These are phyloP conservation scores for Marsdenia floribunda DNA, from an alignment of 257 asterid species.

Conservation along the genomic window DNA sequence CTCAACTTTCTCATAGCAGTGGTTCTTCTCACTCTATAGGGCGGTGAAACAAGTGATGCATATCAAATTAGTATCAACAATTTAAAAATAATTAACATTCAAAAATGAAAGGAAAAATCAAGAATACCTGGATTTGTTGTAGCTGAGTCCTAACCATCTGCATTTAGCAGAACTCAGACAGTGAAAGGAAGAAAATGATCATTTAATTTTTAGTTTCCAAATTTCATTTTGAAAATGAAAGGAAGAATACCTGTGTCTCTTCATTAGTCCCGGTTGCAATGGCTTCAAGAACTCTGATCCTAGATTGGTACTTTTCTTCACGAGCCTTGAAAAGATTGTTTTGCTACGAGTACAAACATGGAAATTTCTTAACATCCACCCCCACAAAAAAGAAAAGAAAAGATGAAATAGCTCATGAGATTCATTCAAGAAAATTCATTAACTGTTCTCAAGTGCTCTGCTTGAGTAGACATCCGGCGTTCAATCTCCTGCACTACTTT, in stretches of 20 bases:
- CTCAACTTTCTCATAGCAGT: conserved; percentile 22
- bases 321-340: conserved; percentile 77
- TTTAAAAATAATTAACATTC: not conserved
- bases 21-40: conserved; percentile 38
- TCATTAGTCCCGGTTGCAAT: conserved; percentile 78
- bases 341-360: conserved; percentile 50
- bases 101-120: not conserved
- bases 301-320: conserved; percentile 88
- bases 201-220: not conserved
- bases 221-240: conserved; percentile 1
- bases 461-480: conserved; percentile 83
- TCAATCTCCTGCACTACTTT: conserved; percentile 95
- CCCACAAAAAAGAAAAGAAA: not conserved
- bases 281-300: conserved; percentile 89
- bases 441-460: conserved; percentile 78
- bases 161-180: conserved; percentile 4
- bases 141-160: conserved; percentile 71
- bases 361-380: not conserved
- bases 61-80: conserved; percentile 2
- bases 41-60: not conserved
- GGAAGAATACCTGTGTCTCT: conserved; percentile 59
- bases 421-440: conserved; percentile 9
- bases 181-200: conserved; percentile 4
- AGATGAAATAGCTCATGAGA: conserved; percentile 1
- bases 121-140: conserved; percentile 57